These are phyloP conservation scores for Cladosporium colombiae DNA, from an alignment of 2,329 filamentous ascomycete species.

Conservation along the genomic window DNA sequence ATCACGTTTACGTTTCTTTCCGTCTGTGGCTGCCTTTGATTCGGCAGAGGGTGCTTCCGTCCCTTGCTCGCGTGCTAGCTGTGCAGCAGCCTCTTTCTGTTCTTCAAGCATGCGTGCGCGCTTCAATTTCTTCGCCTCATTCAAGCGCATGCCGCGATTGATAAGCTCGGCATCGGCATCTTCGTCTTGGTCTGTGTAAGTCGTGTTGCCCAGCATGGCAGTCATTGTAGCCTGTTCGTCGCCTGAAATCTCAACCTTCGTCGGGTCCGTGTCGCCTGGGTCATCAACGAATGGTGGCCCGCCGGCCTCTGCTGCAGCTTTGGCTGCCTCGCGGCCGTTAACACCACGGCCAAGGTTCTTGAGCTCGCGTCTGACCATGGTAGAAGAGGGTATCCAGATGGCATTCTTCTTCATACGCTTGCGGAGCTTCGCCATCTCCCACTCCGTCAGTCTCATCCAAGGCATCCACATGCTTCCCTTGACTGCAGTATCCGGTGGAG, in stretches of 20 bases:
- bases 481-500: slow-evolving; percentile 60
- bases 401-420: slow-evolving; percentile 93
- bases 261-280: slow-evolving; percentile 40
- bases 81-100: slow-evolving; percentile 37
- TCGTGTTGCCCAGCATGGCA: slow-evolving; percentile 34
- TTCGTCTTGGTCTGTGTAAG: slow-evolving; percentile 37
- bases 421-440: slow-evolving; percentile 69
- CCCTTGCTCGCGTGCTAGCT: slow-evolving; percentile 37
- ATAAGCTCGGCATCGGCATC: slow-evolving; percentile 64
- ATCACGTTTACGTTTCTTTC: slow-evolving; percentile 59
- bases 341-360: slow-evolving; percentile 64
- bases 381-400: slow-evolving; percentile 79
- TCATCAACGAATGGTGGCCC: slow-evolving; percentile 67
- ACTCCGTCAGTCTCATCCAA: slow-evolving; percentile 66
- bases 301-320: slow-evolving; percentile 62
- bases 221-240: slow-evolving; percentile 37
- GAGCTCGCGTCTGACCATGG: slow-evolving; percentile 80
- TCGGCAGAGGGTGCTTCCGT: slow-evolving; percentile 16
- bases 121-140: slow-evolving; percentile 75
- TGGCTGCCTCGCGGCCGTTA: slow-evolving; percentile 44
- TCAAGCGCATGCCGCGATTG: slow-evolving; percentile 75
- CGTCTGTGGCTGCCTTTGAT: slow-evolving; percentile 22
- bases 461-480: slow-evolving; percentile 62
- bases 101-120: slow-evolving; percentile 60
- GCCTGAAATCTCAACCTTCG: slow-evolving; percentile 36